These are phyloP conservation scores for Hypoxylon sp. DNA, from an alignment of 2,329 filamentous ascomycete species.

Conservation along the genomic window DNA sequence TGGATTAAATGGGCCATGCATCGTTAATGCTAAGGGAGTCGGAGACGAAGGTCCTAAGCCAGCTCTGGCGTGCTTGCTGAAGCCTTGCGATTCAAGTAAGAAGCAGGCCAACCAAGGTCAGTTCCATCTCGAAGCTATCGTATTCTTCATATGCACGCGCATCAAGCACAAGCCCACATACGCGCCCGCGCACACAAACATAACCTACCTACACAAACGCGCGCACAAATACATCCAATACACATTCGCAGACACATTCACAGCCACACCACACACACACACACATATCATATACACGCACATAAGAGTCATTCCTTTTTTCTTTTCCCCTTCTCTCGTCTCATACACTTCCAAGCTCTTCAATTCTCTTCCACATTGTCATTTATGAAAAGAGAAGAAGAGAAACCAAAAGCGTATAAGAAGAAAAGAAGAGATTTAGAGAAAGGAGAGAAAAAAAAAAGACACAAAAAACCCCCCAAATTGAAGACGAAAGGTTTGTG, in stretches of 20 bases:
- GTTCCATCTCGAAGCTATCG: conserved; percentile 36
- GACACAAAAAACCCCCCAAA: conserved; percentile 2
- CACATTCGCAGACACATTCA: conserved; percentile 22
- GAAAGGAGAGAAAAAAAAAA: conserved; percentile 17
- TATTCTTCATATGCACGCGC: conserved; percentile 28
- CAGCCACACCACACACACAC: conserved; percentile 5
- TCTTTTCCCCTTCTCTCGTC: background rate
- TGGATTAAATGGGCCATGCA: conserved; percentile 49
- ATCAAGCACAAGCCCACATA: conserved; percentile 34
- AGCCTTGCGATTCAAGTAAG: conserved; percentile 46
- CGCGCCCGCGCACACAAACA: conserved; percentile 31
- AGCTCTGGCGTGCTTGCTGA: conserved; percentile 37
- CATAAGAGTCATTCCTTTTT: conserved; percentile 18
- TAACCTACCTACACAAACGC: conserved; percentile 25
- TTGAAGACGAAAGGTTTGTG: conserved; percentile 6
- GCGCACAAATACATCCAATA: conserved; percentile 25
- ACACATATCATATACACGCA: conserved; percentile 23
- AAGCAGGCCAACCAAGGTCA: conserved; percentile 42
- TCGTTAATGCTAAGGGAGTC: conserved; percentile 44
- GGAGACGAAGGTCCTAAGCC: conserved; percentile 29
- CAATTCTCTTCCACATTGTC: conserved; percentile 3
- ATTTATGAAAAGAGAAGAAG: conserved; percentile 7
- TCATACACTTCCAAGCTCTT: conserved; percentile 1
- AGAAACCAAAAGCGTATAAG: conserved; percentile 14
- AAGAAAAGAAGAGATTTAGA: background rate